Percentiles rank a stretch among this genome's conserved stretches.
These are phyloP conservation scores for Podospora conica DNA, from an alignment of 495 filamentous ascomycete species.

Conservation along the genomic window DNA sequence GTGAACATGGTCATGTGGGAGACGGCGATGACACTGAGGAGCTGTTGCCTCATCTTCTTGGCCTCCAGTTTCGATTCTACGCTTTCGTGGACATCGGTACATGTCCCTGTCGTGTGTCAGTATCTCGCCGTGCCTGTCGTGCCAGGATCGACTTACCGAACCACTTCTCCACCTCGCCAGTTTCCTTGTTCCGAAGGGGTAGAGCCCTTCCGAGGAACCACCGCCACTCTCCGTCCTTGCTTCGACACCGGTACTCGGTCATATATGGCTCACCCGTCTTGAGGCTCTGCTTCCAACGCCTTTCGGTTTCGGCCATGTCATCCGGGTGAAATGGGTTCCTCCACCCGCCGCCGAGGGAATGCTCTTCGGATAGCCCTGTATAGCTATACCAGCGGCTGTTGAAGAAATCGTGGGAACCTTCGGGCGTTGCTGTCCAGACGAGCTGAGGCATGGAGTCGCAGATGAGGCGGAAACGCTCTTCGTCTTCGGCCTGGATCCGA, in stretches of 20 bases:
- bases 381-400: slow-evolving; percentile 65
- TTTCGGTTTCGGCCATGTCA: slow-evolving; percentile 46
- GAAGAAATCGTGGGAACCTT: slow-evolving; percentile 60
- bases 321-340: slow-evolving; percentile 45
- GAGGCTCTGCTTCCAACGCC: slow-evolving; percentile 52
- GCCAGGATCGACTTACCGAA: slow-evolving; percentile 42
- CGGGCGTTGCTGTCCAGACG: slow-evolving; percentile 57
- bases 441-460: slow-evolving; percentile 66
- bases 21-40: slow-evolving; percentile 62
- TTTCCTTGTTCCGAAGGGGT: slow-evolving; percentile 54
- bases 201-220: slow-evolving; percentile 67
- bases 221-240: slow-evolving; percentile 56
- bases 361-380: slow-evolving; percentile 54
- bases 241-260: slow-evolving; percentile 61
- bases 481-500: slow-evolving; percentile 55
- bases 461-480: slow-evolving; percentile 60
- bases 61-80: slow-evolving; percentile 55
- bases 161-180: slow-evolving; percentile 62
- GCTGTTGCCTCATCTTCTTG: slow-evolving; percentile 52
- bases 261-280: slow-evolving; percentile 57
- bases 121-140: neutral
- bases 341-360: slow-evolving; percentile 40
- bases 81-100: slow-evolving; percentile 60
- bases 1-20: slow-evolving; percentile 63
- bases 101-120: slow-evolving; percentile 35